Conservation (phyloP, 75 land plant species). For the Cryptomeria japonica region DNA sequence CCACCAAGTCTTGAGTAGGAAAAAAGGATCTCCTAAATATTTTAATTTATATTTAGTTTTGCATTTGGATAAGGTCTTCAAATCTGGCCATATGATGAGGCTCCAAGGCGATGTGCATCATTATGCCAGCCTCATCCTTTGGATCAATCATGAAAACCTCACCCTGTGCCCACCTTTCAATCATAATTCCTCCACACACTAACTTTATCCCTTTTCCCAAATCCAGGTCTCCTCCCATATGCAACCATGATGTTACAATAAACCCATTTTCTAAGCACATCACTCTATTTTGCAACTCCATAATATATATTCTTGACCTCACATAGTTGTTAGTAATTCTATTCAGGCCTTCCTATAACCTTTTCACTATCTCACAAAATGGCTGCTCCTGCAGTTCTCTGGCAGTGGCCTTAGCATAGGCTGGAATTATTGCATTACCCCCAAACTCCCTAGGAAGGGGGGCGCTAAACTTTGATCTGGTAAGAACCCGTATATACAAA, state of each 20-base stretch:
- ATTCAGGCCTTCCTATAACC: no score
- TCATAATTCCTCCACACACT: constrained; percentile 49
- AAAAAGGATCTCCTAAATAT: no score
- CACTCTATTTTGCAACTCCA: constrained; percentile 37
- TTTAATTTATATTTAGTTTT: no score
- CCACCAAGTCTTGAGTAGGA: no score
- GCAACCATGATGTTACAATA: constrained; percentile 58
- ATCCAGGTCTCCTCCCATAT: constrained; percentile 47
- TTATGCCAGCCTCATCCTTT: background rate
- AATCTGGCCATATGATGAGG: no score
- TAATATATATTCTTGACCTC: background rate
- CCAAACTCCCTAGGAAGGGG: constrained; percentile 26
- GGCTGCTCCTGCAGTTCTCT: constrained; percentile 25
- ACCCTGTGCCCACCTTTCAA: background rate
- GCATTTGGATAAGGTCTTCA: no score
- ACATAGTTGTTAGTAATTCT: no score
- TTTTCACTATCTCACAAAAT: background rate
- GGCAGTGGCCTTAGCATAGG: constrained; percentile 29
- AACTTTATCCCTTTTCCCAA: constrained; percentile 59
- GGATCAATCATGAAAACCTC: background rate
- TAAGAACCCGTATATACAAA: background rate
- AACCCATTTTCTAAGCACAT: constrained; percentile 40
- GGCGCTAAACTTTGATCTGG: constrained; percentile 13
- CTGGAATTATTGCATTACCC: constrained; percentile 29
- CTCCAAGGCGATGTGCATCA: no score